Evolutionary conservation across 192 early-diverging fungal species (phyloP).

Genomic region (Dissophora ornata): DNA sequence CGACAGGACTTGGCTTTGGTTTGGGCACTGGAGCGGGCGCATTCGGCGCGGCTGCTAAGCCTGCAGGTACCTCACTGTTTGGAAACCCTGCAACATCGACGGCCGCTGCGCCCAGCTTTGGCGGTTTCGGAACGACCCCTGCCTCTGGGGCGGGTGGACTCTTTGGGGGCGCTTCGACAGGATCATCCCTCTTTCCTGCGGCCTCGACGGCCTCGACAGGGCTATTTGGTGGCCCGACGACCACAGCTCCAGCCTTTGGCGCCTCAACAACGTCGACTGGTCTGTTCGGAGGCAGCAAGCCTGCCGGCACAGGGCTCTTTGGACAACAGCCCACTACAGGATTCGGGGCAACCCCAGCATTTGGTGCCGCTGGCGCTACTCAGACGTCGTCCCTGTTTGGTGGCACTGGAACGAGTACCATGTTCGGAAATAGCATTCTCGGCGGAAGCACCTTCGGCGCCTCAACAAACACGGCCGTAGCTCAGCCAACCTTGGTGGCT

Average conservation of each 20-base stretch:
- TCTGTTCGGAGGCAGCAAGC: constrained; percentile 32
- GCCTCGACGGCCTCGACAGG: constrained; percentile 21
- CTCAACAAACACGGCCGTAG: constrained; percentile 54
- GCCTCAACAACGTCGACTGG: constrained; percentile 12
- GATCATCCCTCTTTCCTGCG: constrained; percentile 43
- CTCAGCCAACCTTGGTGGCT: constrained; percentile 69
- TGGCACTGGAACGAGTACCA: constrained; percentile 11
- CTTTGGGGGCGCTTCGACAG: constrained; percentile 45
- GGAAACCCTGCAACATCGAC: constrained; percentile 42
- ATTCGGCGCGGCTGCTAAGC: constrained; percentile 43
- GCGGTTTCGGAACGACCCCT: constrained; percentile 42
- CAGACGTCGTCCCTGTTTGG: constrained; percentile 27
- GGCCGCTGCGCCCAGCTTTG: constrained; percentile 35
- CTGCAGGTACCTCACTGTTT: constrained; percentile 49
- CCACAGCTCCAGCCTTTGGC: constrained; percentile 45
- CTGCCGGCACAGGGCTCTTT: constrained; percentile 27
- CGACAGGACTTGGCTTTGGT: constrained; percentile 50
- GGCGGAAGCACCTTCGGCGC: constrained; percentile 57
- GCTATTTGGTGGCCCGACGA: constrained; percentile 44
- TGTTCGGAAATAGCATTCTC: constrained; percentile 39
- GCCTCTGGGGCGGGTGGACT: constrained; percentile 42
- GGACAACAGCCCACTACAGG: constrained; percentile 6
- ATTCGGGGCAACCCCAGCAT: constrained; percentile 25
- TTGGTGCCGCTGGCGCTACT: constrained; percentile 22
- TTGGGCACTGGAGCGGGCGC: constrained; percentile 10